Conservation (phyloP, 768 basidiomycete species). For the Suillus sp. region DNA sequence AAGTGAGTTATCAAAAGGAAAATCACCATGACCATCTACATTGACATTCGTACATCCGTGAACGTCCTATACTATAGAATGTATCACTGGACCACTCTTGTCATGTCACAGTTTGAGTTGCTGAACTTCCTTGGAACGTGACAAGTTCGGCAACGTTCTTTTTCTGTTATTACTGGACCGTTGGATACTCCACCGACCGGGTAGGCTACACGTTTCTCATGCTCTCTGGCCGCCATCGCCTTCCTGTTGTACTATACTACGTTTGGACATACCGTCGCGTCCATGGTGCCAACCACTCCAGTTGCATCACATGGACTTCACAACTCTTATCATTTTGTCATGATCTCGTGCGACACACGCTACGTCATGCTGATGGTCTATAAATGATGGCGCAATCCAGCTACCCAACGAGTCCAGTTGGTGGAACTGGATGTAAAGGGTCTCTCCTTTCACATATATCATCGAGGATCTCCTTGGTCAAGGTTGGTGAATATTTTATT, state of each 20-base stretch:
- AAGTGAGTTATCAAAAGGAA: too few relatives aligned
- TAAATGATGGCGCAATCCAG: slow-evolving; percentile 61
- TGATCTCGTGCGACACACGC: slow-evolving; percentile 43
- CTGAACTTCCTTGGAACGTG: slow-evolving; percentile 65
- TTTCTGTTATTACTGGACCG: slow-evolving; percentile 71
- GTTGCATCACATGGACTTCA: slow-evolving; percentile 60
- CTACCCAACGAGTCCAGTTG: slow-evolving; percentile 60
- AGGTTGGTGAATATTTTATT: slow-evolving; percentile 38
- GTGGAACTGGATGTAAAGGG: slow-evolving; percentile 71
- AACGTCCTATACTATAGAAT: slow-evolving; percentile 63
- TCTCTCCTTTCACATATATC: slow-evolving; percentile 58
- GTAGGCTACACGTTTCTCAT: slow-evolving; percentile 61
- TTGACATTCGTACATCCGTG: slow-evolving; percentile 57
- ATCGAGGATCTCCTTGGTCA: slow-evolving; percentile 49
- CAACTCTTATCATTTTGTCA: slow-evolving; percentile 58
- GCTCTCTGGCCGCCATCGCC: slow-evolving; percentile 48
- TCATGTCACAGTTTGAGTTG: slow-evolving; percentile 55
- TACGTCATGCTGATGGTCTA: neutral
- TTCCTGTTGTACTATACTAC: slow-evolving; percentile 65
- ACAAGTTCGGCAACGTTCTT: slow-evolving; percentile 60
- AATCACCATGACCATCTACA: slow-evolving; percentile 53
- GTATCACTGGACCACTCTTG: slow-evolving; percentile 63
- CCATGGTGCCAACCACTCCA: slow-evolving; percentile 60
- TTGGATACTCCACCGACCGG: slow-evolving; percentile 54
- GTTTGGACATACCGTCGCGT: slow-evolving; percentile 59